Evolutionary conservation across 1,284 basidiomycete genomes (phyloP).

Genomic region (Entoloma clypeatum): DNA sequence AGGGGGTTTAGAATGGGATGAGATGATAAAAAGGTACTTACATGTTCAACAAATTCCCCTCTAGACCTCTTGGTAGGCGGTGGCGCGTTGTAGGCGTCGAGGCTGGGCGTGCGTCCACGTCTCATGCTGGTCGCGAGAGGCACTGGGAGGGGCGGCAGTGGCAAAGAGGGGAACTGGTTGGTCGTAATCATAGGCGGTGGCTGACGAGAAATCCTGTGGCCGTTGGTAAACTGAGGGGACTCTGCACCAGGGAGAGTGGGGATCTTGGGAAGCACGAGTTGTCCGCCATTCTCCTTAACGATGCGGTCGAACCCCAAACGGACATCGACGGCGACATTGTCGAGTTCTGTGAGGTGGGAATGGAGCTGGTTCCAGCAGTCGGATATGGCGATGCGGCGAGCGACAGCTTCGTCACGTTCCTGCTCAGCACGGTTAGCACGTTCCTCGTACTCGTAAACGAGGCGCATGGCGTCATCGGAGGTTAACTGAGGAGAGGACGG

Average conservation of each 20-base stretch:
- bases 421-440: conserved; percentile 47
- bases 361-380: conserved; percentile 55
- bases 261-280: conserved; percentile 33
- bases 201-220: background rate
- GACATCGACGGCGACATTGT: conserved; percentile 47
- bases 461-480: conserved; percentile 23
- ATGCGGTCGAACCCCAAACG: conserved; percentile 46
- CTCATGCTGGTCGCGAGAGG: conserved; percentile 7
- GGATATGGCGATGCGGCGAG: conserved; percentile 43
- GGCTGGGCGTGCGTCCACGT: conserved; percentile 15
- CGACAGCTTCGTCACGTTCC: conserved; percentile 54
- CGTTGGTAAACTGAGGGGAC: conserved; percentile 2
- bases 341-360: conserved; percentile 43
- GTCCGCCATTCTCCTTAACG: conserved; percentile 41
- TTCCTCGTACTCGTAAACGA: conserved; percentile 43
- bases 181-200: conserved; percentile 5
- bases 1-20: no score
- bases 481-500: conserved; percentile 19
- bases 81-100: conserved; percentile 15
- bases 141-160: conserved; percentile 10
- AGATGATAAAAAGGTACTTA: no score
- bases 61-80: conserved; percentile 13
- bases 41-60: no score
- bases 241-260: conserved; percentile 21
- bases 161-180: conserved; percentile 2